Evolutionary conservation across 2,329 filamentous ascomycete genomes (phyloP).

Genomic region (Lasiodiplodia theobromae): DNA sequence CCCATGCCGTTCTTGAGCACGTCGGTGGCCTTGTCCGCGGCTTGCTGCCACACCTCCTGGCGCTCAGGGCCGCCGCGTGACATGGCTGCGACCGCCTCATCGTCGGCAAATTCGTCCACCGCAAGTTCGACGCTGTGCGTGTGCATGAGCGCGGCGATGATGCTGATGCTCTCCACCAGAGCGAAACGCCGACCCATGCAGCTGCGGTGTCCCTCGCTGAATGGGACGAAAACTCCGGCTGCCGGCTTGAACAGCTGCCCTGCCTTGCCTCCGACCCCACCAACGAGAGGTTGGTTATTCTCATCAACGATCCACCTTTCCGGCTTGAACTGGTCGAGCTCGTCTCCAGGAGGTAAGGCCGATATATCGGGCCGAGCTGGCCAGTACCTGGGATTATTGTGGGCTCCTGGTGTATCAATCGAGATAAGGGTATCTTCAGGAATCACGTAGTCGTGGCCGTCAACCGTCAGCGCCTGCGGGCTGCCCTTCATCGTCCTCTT

Average conservation of each 20-base stretch:
- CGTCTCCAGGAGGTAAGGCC: conserved; percentile 45
- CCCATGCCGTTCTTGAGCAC: conserved; percentile 63
- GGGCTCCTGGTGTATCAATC: conserved; percentile 56
- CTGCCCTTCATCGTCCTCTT: conserved; percentile 61
- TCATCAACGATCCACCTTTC: conserved; percentile 71
- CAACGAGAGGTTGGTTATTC: conserved; percentile 39
- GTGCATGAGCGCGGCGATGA: conserved; percentile 60
- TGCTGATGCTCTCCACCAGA: conserved; percentile 63
- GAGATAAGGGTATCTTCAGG: conserved; percentile 65
- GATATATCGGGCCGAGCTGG: conserved; percentile 53
- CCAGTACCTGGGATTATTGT: conserved; percentile 78
- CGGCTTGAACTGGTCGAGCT: conserved; percentile 73
- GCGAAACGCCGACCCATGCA: conserved; percentile 65
- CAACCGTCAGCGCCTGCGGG: conserved; percentile 65
- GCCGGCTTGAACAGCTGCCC: conserved; percentile 63
- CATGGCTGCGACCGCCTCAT: conserved; percentile 51
- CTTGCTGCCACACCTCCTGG: conserved; percentile 66
- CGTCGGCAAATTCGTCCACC: conserved; percentile 57
- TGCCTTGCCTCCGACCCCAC: conserved; percentile 57
- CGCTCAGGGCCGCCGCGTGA: conserved; percentile 56
- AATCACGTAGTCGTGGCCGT: conserved; percentile 65
- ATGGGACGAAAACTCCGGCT: conserved; percentile 63
- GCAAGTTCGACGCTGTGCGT: conserved; percentile 74
- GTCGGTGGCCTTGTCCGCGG: conserved; percentile 61
- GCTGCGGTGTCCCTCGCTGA: conserved; percentile 62